Evolutionary conservation across 176 grass and related monocot genomes (phyloP), one percentile per base, ranked within the genome.

Genomic region (Zoysia japonica): DNA sequence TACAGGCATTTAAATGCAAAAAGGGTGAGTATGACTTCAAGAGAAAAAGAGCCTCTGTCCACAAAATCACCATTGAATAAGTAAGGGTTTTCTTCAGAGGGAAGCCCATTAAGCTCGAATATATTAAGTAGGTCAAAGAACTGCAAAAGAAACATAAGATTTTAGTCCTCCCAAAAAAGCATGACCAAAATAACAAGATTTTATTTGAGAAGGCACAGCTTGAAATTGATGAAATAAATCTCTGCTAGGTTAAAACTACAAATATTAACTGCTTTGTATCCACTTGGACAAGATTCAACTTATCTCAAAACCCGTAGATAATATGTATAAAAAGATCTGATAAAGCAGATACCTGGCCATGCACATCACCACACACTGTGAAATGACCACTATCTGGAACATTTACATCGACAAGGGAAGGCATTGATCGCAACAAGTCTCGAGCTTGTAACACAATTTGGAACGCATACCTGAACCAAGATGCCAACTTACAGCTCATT

Each of bases 21-120:
- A 62, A 99, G 96, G 16, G 90, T 86, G 55, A 99, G 92, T 87
- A 99, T 99, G 37, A 99, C 86, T 93, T 99, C 96, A 65, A 95
- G 47, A 16, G 96, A 99, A 78, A 99, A 99, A 10, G 96, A 95
- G 70, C 92, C 96, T 86, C 92, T 92, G 79, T 99, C 96, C 57
- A 95, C 96, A 82, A 99, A 99, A 61, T 99, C 96, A 35, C 96
- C 96, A 84, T 93, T 99, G 82, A 99, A 99, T 36, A 99, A 80
- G 82, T 99, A 99, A 57, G 92, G 96, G 43, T 99, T 99, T 50
- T 95, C 96, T 79, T 99, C 90, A 7, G 96, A 99, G 20, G 96
- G 96, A 84, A 99, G 85, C 12, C 96, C 96, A 63, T 95, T 99
- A 59, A 99, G 88, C 78, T 95, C 84, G 87, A 99, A 95, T 82